phyloP scores from a whole-genome alignment of 768 basidiomycete genomes.

The Scleroderma bovista region DNA sequence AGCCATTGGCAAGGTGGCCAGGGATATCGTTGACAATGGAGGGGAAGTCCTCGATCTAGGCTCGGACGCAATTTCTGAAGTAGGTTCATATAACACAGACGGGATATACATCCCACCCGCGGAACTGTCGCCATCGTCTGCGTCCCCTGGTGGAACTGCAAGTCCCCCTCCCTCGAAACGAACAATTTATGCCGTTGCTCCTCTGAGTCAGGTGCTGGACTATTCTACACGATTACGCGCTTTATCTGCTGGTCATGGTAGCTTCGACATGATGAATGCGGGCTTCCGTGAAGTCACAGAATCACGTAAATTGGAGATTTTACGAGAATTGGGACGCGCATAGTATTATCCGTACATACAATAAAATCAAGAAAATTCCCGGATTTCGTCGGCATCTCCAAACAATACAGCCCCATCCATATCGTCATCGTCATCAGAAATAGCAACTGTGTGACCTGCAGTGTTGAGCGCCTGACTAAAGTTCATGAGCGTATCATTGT shows the following conservation, averaged over 20 bases:
- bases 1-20: conserved; percentile 69
- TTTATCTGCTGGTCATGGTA: conserved; percentile 75
- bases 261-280: conserved; percentile 74
- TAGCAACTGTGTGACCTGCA: conserved; percentile 50
- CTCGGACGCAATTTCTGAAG: conserved; percentile 32
- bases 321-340: conserved; percentile 73
- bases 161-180: conserved; percentile 44
- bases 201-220: conserved; percentile 77
- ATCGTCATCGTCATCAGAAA: conserved; percentile 71
- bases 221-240: conserved; percentile 76
- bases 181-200: conserved; percentile 67
- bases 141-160: conserved; percentile 24
- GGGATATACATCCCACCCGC: conserved; percentile 72
- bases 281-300: conserved; percentile 69
- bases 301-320: conserved; percentile 60
- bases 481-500: conserved; percentile 56
- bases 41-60: conserved; percentile 75
- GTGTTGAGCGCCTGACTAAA: conserved; percentile 70
- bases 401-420: conserved; percentile 70
- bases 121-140: conserved; percentile 68
- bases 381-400: conserved; percentile 77
- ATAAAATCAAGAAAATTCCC: conserved; percentile 42
- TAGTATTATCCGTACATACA: conserved; percentile 23
- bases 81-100: conserved; percentile 47
- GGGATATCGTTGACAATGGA: conserved; percentile 77